Evolutionary conservation across 306 rosid genomes (phyloP), one percentile per base, ranked within the genome.

Genomic region (Cyamopsis tetragonoloba): DNA sequence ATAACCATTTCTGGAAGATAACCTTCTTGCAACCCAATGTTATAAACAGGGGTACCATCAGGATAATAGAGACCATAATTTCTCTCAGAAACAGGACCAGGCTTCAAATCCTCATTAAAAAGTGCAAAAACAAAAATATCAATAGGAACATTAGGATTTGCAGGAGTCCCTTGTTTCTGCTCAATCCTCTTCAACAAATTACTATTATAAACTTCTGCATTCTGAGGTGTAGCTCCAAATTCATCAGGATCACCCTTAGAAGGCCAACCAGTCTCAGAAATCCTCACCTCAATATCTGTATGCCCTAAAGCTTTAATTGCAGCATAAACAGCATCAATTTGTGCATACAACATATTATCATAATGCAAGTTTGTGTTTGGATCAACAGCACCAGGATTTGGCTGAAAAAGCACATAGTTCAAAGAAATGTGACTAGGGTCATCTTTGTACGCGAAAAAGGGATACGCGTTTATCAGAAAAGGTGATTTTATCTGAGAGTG

Each of bases 191-290:
- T 77, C 63, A 93, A 37, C 76, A 93, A 74, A 76, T 93, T 93
- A 5, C 85, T 76, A 51, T 93, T 80, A 59, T 93, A 93, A 32
- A 88, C 28, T 55, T 81, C 85, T 0, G 98, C 98, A 74, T 93
- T 93, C 60, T 79, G 76, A 3, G 79, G 82, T 1, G 88, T 84
- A 11, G 97, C 98, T 13, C 98, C 98, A 61, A 67, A 41, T 73
- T 93, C 98, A 22, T 90, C 73, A 0, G 66, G 44, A 43, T 90
- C 96, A 4, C 98, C 98, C 46, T 79, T 79, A 1, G 98, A 93
- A 23, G 98, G 98, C 98, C 98, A 93, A 34, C 98, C 98, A 0
- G 98, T 93, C 37, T 93, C 98, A 0, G 98, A 93, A 47, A 93
- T 73, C 38, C 85, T 73, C 31, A 93, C 95, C 28, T 68, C 91